These are phyloP conservation scores for Globisporangium apiculatum DNA, from an alignment of 352 stramenopile genomes.

Conservation along the genomic window DNA sequence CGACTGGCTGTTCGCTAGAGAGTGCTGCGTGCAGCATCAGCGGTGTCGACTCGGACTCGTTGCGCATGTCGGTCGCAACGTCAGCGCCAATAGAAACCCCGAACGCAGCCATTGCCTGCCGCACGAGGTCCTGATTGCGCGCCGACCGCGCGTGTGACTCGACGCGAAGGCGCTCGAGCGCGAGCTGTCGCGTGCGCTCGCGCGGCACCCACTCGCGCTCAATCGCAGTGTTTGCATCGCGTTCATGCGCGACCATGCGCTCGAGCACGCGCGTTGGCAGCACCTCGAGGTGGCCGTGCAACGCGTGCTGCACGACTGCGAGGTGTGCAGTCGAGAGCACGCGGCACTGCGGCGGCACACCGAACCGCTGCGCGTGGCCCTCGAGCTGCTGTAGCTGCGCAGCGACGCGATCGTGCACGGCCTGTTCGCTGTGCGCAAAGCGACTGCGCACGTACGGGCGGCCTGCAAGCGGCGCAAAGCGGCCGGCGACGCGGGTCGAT, in stretches of 20 bases:
- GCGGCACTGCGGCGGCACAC: constrained; percentile 27
- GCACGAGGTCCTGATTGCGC: constrained; percentile 39
- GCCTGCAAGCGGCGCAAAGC: constrained; percentile 30
- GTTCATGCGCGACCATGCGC: constrained; percentile 51
- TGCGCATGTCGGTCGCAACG: not conserved
- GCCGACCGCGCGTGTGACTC: constrained; percentile 25
- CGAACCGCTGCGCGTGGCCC: constrained; percentile 33
- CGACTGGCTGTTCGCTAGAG: too few relatives aligned
- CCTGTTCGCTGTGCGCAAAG: constrained; percentile 38
- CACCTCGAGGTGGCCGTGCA: constrained; percentile 55
- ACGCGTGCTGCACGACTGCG: constrained; percentile 39
- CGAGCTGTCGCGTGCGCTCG: constrained; percentile 39
- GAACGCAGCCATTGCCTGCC: constrained; percentile 38
- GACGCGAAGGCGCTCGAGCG: constrained; percentile 33
- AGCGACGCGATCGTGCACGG: constrained; percentile 29
- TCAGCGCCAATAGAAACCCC: not conserved
- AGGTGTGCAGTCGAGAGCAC: constrained; percentile 41
- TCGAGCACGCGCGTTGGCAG: constrained; percentile 43
- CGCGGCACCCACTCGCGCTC: constrained; percentile 47
- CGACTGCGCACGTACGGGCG: constrained; percentile 40
- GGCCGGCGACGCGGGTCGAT: constrained; percentile 1
- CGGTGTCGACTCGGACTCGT: not conserved
- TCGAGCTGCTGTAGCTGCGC: constrained; percentile 37
- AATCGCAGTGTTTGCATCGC: constrained; percentile 35
- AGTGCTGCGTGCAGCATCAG: too few relatives aligned